Evolutionary conservation across 106 monocot genomes (phyloP), one percentile per base, ranked within the genome.

Genomic region (Narthecium ossifragum): DNA sequence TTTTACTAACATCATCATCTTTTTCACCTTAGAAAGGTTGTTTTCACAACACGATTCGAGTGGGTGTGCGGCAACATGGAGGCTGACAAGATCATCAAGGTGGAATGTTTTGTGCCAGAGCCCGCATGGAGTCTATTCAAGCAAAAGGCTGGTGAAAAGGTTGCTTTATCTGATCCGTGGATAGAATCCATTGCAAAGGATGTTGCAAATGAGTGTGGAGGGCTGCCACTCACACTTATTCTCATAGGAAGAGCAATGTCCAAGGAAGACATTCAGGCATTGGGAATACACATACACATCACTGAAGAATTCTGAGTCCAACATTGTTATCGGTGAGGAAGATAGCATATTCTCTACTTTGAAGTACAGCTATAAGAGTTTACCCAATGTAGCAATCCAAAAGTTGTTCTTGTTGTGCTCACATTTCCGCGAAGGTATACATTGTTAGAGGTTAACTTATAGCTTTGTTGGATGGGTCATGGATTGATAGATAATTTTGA

Each of bases 331-430:
- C 6, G 28, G 15, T 5, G 30, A 30, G 55, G 30, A 55, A 12
- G 9, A 27, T 4, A 31, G 39, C n/a, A 20, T 7, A 0, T 40
- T 59, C 15, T 6, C 50, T 4, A 37, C 40, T 23, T 7, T 80
- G 5, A 69, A 65, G 13, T 34, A 61, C 20, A 80, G 74, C 28
- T 74, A 53, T 33, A 74, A 70, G 13, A 61, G 14, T 29, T 55
- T 79, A 45, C 5, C n/a, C 12, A 46, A 56, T 47, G 55, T 30
- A 3, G 1, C 14, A 2, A 11, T 55, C 0, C 28, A 13, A 31
- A 26, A 55, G 0, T 63, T 55, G n/a, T 55, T 55, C 17, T 17
- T 55, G 17, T 55, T 13, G 4, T 55, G 55, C 13, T 55, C 55
- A 3, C 20, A 57, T 10, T 64, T 47, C 57, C 63, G 60, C n/a